Evolutionary conservation across 345 rosid genomes (phyloP).

Genomic region (Draba incana): DNA sequence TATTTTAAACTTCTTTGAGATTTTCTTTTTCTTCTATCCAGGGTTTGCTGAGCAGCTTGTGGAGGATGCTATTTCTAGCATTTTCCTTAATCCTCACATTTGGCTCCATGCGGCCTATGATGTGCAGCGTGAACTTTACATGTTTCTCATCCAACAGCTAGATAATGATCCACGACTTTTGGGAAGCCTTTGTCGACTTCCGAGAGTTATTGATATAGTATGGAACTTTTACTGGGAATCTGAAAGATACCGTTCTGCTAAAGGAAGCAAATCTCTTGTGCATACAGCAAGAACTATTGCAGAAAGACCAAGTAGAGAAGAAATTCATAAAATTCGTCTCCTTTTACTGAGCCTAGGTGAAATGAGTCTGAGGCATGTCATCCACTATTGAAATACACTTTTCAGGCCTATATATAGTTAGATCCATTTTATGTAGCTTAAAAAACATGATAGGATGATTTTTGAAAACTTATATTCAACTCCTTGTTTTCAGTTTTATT

Average conservation of each 20-base stretch:
- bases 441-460: slow-evolving; percentile 11
- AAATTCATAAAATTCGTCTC: slow-evolving; percentile 92
- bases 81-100: slow-evolving; percentile 88
- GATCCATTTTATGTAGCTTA: slow-evolving; percentile 13
- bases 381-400: slow-evolving; percentile 33
- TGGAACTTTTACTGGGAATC: slow-evolving; percentile 85
- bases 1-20: slow-evolving; percentile 4
- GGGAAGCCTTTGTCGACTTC: slow-evolving; percentile 74
- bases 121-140: slow-evolving; percentile 92
- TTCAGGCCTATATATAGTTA: slow-evolving; percentile 21
- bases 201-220: slow-evolving; percentile 76
- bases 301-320: slow-evolving; percentile 82
- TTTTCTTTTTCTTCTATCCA: slow-evolving; percentile 29
- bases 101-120: slow-evolving; percentile 80
- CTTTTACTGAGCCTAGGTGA: slow-evolving; percentile 92
- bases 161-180: slow-evolving; percentile 85
- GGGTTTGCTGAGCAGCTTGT: slow-evolving; percentile 82
- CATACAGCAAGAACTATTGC: slow-evolving; percentile 66
- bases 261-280: slow-evolving; percentile 81
- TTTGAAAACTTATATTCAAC: slow-evolving; percentile 6
- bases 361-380: slow-evolving; percentile 91
- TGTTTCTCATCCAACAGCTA: slow-evolving; percentile 89
- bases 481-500: slow-evolving; percentile 31
- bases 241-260: slow-evolving; percentile 59
- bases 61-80: slow-evolving; percentile 77